Evolutionary conservation across 1,284 basidiomycete genomes (phyloP).

Genomic region (Cerioporus squamosus): DNA sequence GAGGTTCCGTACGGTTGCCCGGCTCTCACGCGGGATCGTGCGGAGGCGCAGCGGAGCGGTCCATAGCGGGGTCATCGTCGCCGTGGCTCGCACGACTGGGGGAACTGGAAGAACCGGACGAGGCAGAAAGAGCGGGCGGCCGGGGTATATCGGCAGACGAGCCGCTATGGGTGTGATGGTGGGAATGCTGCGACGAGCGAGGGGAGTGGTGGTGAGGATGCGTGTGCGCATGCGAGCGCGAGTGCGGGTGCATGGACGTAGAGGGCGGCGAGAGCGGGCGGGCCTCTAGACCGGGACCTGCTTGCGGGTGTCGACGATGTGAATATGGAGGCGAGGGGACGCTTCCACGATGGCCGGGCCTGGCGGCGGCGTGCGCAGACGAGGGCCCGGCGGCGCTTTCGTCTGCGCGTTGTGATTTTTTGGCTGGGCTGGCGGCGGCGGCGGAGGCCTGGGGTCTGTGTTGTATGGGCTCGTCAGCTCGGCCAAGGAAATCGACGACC

Average conservation of each 20-base stretch:
- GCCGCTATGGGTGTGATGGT: background rate
- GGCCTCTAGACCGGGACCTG: conserved; percentile 21
- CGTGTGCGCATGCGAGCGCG: background rate
- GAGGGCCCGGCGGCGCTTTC: conserved; percentile 51
- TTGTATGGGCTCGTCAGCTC: conserved; percentile 36
- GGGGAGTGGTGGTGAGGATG: background rate
- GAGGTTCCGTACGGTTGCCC: background rate
- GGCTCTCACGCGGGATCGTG: conserved; percentile 13
- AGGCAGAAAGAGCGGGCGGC: background rate
- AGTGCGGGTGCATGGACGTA: background rate
- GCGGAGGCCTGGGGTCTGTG: conserved; percentile 18
- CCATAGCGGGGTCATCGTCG: background rate
- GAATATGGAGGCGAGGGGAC: conserved; percentile 26
- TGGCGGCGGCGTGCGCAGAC: conserved; percentile 48
- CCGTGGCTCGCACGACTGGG: background rate
- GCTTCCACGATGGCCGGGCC: conserved; percentile 35
- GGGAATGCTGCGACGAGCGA: background rate
- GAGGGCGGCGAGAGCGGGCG: background rate
- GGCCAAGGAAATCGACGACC: conserved; percentile 39
- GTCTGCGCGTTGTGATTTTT: conserved; percentile 61
- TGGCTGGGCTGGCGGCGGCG: conserved; percentile 30
- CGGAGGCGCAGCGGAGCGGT: conserved; percentile 9
- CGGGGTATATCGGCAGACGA: conserved; percentile 6
- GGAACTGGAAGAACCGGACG: background rate
- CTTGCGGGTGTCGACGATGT: conserved; percentile 29